Percentiles rank a stretch among this genome's conserved stretches.
These are phyloP conservation scores for Fusarium sp. DNA, from an alignment of 2,329 filamentous ascomycete species.

Conservation along the genomic window DNA sequence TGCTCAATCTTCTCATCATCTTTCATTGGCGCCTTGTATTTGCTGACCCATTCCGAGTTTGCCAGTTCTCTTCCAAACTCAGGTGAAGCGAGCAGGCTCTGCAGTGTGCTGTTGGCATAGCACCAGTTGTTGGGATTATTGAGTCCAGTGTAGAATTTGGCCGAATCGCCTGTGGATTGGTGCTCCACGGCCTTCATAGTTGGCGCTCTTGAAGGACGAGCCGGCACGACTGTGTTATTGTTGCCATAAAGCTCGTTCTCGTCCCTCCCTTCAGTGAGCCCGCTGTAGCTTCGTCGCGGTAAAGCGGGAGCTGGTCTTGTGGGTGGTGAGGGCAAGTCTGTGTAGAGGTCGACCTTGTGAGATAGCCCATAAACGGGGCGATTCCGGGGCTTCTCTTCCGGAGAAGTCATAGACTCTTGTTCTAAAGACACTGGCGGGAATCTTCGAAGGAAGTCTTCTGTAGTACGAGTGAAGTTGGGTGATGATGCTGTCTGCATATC, in stretches of 20 bases:
- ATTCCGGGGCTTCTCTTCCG: slow-evolving; percentile 36
- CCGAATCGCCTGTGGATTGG: slow-evolving; percentile 56
- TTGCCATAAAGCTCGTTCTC: slow-evolving; percentile 50
- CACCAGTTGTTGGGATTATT: slow-evolving; percentile 85
- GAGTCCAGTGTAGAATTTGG: slow-evolving; percentile 66
- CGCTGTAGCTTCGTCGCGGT: slow-evolving; percentile 80
- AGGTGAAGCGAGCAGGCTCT: slow-evolving; percentile 80
- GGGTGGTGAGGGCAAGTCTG: slow-evolving; percentile 66
- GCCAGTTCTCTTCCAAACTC: slow-evolving; percentile 73
- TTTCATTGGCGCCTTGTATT: slow-evolving; percentile 75
- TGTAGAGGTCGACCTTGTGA: slow-evolving; percentile 53
- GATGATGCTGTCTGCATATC: slow-evolving; percentile 60
- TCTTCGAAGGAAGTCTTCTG: slow-evolving; percentile 84
- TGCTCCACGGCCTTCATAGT: slow-evolving; percentile 51
- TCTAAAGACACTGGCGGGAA: slow-evolving; percentile 77
- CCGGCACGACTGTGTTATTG: slow-evolving; percentile 51
- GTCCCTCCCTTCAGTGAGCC: slow-evolving; percentile 62
- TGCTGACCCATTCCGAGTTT: slow-evolving; percentile 65
- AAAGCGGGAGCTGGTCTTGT: slow-evolving; percentile 74
- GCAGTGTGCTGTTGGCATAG: slow-evolving; percentile 92
- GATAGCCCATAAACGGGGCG: slow-evolving; percentile 44
- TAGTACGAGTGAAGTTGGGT: slow-evolving; percentile 70
- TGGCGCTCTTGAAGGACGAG: slow-evolving; percentile 51
- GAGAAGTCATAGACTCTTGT: slow-evolving; percentile 68
- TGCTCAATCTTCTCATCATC: slow-evolving; percentile 62